Percentiles rank a stretch among this genome's conserved stretches.
These are phyloP conservation scores for Talinum fruticosum DNA, from an alignment of 148 eudicot genomes.

Conservation along the genomic window DNA sequence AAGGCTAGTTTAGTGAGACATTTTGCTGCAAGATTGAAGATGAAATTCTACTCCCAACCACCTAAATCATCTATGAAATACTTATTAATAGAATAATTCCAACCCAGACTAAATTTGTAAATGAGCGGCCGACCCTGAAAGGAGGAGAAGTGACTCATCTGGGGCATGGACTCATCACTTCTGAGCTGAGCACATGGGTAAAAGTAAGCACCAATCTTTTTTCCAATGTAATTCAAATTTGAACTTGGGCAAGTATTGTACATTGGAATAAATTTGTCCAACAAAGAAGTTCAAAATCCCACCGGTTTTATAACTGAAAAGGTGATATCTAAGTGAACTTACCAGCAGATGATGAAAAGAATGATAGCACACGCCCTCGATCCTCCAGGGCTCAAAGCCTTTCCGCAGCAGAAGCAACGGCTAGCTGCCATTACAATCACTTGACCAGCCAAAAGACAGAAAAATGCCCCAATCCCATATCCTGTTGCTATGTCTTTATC, in stretches of 20 bases:
- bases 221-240: background rate
- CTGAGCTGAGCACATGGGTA: too few species aligned
- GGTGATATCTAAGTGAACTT: slow-evolving; percentile 8
- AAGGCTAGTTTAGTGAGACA: too few species aligned
- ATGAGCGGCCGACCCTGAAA: too few species aligned
- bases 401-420: slow-evolving; percentile 85
- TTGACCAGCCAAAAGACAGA: slow-evolving; percentile 71
- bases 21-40: too few species aligned
- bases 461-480: slow-evolving; percentile 79
- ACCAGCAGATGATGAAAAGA: slow-evolving; percentile 89
- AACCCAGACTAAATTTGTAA: too few species aligned
- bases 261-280: background rate
- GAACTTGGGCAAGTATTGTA: background rate
- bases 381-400: slow-evolving; percentile 69
- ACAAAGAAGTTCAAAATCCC: background rate
- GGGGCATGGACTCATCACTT: too few species aligned
- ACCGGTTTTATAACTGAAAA: background rate
- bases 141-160: too few species aligned
- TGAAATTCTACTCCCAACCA: too few species aligned
- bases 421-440: slow-evolving; percentile 62
- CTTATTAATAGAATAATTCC: too few species aligned
- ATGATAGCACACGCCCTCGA: slow-evolving; percentile 82
- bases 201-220: too few species aligned
- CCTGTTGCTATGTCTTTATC: slow-evolving; percentile 83
- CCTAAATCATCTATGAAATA: too few species aligned